These are phyloP conservation scores for Apiotrichum sp. DNA, from an alignment of 1,284 basidiomycete genomes.

Conservation along the genomic window DNA sequence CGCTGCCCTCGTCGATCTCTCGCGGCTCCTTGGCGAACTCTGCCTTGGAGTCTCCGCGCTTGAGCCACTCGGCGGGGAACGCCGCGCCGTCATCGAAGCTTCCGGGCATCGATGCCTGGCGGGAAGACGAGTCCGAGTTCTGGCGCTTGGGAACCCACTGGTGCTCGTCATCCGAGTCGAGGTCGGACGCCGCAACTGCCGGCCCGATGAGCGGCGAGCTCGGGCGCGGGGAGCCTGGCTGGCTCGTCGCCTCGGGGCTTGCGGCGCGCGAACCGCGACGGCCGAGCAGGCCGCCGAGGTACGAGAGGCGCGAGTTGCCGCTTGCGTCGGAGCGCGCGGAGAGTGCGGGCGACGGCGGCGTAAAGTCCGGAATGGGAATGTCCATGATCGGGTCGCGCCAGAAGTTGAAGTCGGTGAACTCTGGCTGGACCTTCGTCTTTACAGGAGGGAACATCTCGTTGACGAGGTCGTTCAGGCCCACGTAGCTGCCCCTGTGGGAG, in stretches of 20 bases:
- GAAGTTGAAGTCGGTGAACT: conserved; percentile 96
- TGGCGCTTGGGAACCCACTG: conserved; percentile 50
- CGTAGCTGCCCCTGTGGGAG: conserved; percentile 75
- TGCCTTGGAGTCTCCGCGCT: conserved; percentile 11
- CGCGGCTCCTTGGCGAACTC: background rate
- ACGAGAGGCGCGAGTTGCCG: conserved; percentile 57
- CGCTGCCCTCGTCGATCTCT: background rate
- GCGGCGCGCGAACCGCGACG: conserved; percentile 42
- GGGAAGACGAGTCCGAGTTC: conserved; percentile 73
- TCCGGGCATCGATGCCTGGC: conserved; percentile 65
- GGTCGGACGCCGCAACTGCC: conserved; percentile 32
- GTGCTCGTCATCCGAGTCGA: conserved; percentile 27
- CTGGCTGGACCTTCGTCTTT: conserved; percentile 74
- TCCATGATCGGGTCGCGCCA: conserved; percentile 80
- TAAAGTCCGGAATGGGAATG: conserved; percentile 78
- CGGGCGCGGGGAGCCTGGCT: conserved; percentile 31
- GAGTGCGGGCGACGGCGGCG: conserved; percentile 75
- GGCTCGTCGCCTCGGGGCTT: conserved; percentile 17
- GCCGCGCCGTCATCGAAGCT: conserved; percentile 49
- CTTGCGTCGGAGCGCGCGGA: conserved; percentile 84
- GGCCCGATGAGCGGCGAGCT: conserved; percentile 44
- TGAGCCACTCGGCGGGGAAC: conserved; percentile 26
- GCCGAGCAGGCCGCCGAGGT: conserved; percentile 64
- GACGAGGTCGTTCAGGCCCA: conserved; percentile 83
- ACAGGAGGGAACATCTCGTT: conserved; percentile 99